A percentile compares a stretch with the other conserved stretches of the same genome.
phyloP scores from a whole-genome alignment of 768 basidiomycete genomes.

The Kwoniella pini region DNA sequence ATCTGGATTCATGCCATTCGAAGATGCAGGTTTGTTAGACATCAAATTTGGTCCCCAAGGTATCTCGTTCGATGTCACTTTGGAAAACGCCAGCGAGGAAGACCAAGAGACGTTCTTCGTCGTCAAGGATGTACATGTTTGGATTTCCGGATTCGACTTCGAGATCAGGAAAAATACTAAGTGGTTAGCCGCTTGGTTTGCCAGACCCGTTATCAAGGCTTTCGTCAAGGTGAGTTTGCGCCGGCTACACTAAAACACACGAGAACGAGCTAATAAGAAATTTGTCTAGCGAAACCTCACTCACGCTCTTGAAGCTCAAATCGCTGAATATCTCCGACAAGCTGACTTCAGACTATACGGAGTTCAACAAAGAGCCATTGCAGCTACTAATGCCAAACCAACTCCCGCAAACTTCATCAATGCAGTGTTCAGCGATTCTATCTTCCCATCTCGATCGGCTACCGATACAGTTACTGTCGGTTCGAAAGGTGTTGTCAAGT shows the following conservation, averaged over 20 bases:
- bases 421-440: slow-evolving; percentile 51
- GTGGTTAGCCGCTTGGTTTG: slow-evolving; percentile 55
- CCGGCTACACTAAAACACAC: neutral
- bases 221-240: slow-evolving; percentile 48
- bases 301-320: slow-evolving; percentile 51
- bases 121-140: slow-evolving; percentile 55
- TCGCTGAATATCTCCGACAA: slow-evolving; percentile 46
- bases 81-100: slow-evolving; percentile 56
- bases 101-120: slow-evolving; percentile 57
- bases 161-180: slow-evolving; percentile 51
- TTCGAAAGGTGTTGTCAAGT: slow-evolving; percentile 56
- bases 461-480: slow-evolving; percentile 37
- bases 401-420: slow-evolving; percentile 52
- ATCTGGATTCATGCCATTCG: slow-evolving; percentile 53
- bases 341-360: slow-evolving; percentile 63
- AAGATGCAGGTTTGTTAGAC: slow-evolving; percentile 55
- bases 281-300: slow-evolving; percentile 45
- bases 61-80: slow-evolving; percentile 55
- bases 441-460: slow-evolving; percentile 43
- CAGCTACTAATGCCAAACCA: slow-evolving; percentile 72
- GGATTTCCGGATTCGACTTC: slow-evolving; percentile 53
- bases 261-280: neutral
- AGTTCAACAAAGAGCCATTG: slow-evolving; percentile 85
- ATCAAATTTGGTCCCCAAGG: slow-evolving; percentile 56
- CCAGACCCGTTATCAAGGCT: slow-evolving; percentile 48